A percentile compares a stretch with the other conserved stretches of the same genome.
These are phyloP conservation scores for Citeromyces nyonsensis DNA, from an alignment of 805 yeast species.

Conservation along the genomic window DNA sequence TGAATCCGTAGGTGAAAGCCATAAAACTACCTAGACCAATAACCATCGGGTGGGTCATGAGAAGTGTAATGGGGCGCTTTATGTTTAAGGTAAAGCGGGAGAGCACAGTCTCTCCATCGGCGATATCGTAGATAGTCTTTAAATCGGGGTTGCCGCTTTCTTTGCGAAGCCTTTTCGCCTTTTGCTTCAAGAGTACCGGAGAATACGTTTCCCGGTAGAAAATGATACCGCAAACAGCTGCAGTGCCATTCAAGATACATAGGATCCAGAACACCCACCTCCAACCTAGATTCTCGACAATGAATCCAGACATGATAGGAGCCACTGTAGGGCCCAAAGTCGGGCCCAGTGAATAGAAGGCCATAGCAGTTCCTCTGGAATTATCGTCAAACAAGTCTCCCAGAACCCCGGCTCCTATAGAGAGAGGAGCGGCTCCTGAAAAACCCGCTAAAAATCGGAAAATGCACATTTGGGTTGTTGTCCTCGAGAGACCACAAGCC, in stretches of 20 bases:
- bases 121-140: constrained; percentile 84
- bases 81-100: constrained; percentile 65
- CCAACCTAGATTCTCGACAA: constrained; percentile 53
- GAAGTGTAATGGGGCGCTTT: constrained; percentile 66
- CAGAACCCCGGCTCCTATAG: constrained; percentile 81
- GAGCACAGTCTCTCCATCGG: constrained; percentile 49
- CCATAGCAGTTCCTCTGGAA: constrained; percentile 79
- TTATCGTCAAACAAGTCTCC: constrained; percentile 75
- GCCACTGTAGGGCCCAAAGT: constrained; percentile 89
- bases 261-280: constrained; percentile 76
- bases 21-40: constrained; percentile 76
- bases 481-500: constrained; percentile 76
- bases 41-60: constrained; percentile 70
- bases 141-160: constrained; percentile 74
- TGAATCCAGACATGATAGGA: constrained; percentile 79
- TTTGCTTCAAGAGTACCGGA: constrained; percentile 57
- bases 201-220: constrained; percentile 86
- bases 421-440: constrained; percentile 68
- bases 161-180: constrained; percentile 53
- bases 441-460: constrained; percentile 84
- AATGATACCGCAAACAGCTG: constrained; percentile 51
- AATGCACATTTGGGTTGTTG: constrained; percentile 65
- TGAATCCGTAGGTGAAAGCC: constrained; percentile 73
- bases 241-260: constrained; percentile 82
- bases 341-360: constrained; percentile 84